Percentiles rank a stretch among this genome's conserved stretches.
These are phyloP conservation scores for Dalbergia cochinchinensis DNA, from an alignment of 306 rosid species.

Conservation along the genomic window DNA sequence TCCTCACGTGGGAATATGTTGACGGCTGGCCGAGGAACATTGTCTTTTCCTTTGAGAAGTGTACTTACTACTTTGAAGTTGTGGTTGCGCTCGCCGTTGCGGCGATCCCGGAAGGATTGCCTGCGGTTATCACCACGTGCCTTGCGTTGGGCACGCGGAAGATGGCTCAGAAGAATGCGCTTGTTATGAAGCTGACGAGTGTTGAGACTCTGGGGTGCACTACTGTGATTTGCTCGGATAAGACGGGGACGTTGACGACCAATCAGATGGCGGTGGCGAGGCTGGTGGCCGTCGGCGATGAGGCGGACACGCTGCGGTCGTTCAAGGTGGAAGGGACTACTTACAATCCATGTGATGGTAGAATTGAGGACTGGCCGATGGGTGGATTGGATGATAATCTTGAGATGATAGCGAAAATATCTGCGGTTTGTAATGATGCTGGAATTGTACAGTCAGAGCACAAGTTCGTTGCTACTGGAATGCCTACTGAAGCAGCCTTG, in stretches of 20 bases:
- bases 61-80: conserved; percentile 68
- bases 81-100: conserved; percentile 71
- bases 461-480: conserved; percentile 67
- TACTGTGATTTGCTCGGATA: conserved; percentile 67
- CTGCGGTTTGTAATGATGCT: conserved; percentile 81
- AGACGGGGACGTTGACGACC: conserved; percentile 64
- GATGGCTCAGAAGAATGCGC: conserved; percentile 69
- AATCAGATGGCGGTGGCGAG: conserved; percentile 85
- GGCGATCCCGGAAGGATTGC: conserved; percentile 71
- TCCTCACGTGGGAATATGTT: conserved; percentile 59
- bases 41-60: conserved; percentile 63
- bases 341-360: conserved; percentile 71
- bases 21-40: conserved; percentile 62
- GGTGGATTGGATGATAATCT: conserved; percentile 74
- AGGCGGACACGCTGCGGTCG: conserved; percentile 49
- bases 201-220: conserved; percentile 69
- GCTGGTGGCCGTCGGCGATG: conserved; percentile 70
- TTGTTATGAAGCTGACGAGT: conserved; percentile 74
- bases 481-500: conserved; percentile 86
- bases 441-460: conserved; percentile 61
- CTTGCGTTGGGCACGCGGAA: conserved; percentile 63
- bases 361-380: conserved; percentile 65
- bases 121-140: conserved; percentile 64
- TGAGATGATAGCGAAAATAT: conserved; percentile 72
- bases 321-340: conserved; percentile 84